phyloP scores from a whole-genome alignment of 2,329 filamentous ascomycete genomes.

The Hirsutella thompsonii region DNA sequence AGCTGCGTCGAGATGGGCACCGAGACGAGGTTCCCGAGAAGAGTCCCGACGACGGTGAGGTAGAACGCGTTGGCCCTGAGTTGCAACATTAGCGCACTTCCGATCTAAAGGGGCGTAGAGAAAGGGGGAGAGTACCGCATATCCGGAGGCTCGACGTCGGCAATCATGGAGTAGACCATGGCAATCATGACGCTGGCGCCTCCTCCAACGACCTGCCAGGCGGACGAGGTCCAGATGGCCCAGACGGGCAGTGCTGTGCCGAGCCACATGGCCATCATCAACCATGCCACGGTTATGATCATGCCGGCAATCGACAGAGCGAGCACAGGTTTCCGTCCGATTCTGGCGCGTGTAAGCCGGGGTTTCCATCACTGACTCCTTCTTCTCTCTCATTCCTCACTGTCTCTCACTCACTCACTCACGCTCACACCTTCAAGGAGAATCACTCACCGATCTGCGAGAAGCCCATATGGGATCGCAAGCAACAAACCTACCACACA shows the following conservation, averaged over 20 bases:
- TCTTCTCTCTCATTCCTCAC: too few relatives aligned
- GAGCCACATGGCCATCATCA: slow-evolving; percentile 1
- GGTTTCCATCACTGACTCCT: too few relatives aligned
- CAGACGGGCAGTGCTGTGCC: not conserved
- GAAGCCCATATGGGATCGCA: slow-evolving; percentile 1
- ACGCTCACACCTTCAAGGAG: too few relatives aligned
- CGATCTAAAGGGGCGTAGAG: not conserved
- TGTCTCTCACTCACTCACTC: too few relatives aligned
- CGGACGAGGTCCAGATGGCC: slow-evolving; percentile 3
- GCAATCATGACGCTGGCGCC: slow-evolving; percentile 4
- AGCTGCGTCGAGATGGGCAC: slow-evolving; percentile 1
- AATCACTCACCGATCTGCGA: not conserved
- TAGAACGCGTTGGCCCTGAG: slow-evolving; percentile 1
- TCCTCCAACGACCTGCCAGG: slow-evolving; percentile 4
- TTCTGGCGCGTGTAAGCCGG: not conserved
- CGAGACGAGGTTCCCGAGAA: not conserved
- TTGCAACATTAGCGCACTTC: not conserved
- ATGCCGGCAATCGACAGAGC: slow-evolving; percentile 4
- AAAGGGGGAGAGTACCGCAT: slow-evolving; percentile 1
- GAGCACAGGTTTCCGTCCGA: slow-evolving; percentile 5
- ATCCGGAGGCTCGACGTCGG: slow-evolving; percentile 2
- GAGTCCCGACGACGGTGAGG: slow-evolving; percentile 1
- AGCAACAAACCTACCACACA: slow-evolving; percentile 1
- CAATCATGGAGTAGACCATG: slow-evolving; percentile 6
- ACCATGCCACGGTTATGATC: slow-evolving; percentile 1